Evolutionary conservation across 495 filamentous ascomycete species (phyloP).

Genomic region (Thermothielavioides terrestris): DNA sequence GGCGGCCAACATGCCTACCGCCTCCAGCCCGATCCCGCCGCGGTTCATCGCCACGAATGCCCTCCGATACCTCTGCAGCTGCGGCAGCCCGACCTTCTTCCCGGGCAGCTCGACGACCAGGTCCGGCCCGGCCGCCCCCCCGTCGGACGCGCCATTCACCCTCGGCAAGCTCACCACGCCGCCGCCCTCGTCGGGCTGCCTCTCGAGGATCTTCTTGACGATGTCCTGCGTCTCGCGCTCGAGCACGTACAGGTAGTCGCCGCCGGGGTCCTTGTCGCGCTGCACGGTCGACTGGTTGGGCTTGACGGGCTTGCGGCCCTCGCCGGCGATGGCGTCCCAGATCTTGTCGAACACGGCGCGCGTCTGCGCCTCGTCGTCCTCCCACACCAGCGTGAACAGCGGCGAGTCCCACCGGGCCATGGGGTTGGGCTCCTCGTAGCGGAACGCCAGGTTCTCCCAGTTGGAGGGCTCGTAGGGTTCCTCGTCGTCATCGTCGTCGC

Average conservation of each 20-base stretch:
- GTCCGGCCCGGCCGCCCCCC: conserved; percentile 23
- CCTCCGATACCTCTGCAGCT: conserved; percentile 72
- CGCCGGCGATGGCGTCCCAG: conserved; percentile 69
- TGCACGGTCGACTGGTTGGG: conserved; percentile 78
- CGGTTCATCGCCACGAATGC: conserved; percentile 77
- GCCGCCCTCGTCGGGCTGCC: conserved; percentile 57
- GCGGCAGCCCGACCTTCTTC: conserved; percentile 56
- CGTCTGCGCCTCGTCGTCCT: conserved; percentile 53
- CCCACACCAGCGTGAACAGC: conserved; percentile 79
- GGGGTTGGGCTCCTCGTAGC: conserved; percentile 92
- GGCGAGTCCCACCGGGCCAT: conserved; percentile 95
- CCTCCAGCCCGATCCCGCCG: conserved; percentile 44
- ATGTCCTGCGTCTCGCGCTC: conserved; percentile 80
- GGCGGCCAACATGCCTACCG: conserved; percentile 37
- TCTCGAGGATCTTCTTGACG: conserved; percentile 62
- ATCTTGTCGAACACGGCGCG: conserved; percentile 43
- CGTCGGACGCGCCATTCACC: conserved; percentile 24
- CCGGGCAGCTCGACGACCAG: conserved; percentile 50
- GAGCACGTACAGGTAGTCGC: conserved; percentile 75
- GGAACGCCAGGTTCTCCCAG: conserved; percentile 88
- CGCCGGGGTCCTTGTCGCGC: conserved; percentile 50
- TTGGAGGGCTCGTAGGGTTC: conserved; percentile 57
- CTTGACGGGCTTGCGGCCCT: conserved; percentile 50
- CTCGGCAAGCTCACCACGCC: conserved; percentile 37
- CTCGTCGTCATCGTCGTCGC: conserved; percentile 27